phyloP scores from a whole-genome alignment of 495 filamentous ascomycete species.

The Tuber brumale region DNA sequence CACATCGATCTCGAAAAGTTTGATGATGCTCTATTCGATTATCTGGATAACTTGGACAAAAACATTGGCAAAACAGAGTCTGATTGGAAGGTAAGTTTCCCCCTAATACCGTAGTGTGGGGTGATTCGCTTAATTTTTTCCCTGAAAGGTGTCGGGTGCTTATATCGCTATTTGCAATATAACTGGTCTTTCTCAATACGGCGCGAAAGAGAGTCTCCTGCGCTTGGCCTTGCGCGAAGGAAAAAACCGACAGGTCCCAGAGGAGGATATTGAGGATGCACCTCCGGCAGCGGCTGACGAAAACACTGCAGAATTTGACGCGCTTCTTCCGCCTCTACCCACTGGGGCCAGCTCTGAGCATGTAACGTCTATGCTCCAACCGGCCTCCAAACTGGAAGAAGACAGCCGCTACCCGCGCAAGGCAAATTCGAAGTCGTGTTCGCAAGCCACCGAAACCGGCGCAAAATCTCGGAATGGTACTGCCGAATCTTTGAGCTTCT shows the following conservation, averaged over 20 bases:
- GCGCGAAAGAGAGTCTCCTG: slow-evolving; percentile 47
- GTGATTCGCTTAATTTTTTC: background rate
- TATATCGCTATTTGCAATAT: slow-evolving; percentile 57
- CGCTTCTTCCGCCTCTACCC: slow-evolving; percentile 36
- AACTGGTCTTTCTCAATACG: slow-evolving; percentile 58
- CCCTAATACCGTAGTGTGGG: background rate
- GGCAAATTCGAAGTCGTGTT: background rate
- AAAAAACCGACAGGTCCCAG: slow-evolving; percentile 7
- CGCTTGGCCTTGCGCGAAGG: slow-evolving; percentile 40
- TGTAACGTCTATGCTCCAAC: slow-evolving; percentile 29
- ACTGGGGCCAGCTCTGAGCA: slow-evolving; percentile 35
- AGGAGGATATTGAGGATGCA: slow-evolving; percentile 34
- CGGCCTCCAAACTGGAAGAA: slow-evolving; percentile 16
- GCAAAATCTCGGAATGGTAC: slow-evolving; percentile 20
- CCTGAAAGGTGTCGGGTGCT: slow-evolving; percentile 48
- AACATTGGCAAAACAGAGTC: slow-evolving; percentile 48
- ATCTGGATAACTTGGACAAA: slow-evolving; percentile 47
- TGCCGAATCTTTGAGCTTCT: slow-evolving; percentile 29
- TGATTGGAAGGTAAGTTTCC: slow-evolving; percentile 46
- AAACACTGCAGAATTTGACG: slow-evolving; percentile 29
- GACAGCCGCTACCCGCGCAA: slow-evolving; percentile 12
- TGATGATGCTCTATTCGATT: slow-evolving; percentile 44
- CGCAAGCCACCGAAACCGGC: background rate
- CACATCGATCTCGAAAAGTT: slow-evolving; percentile 46
- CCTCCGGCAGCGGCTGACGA: slow-evolving; percentile 13